Conservation (phyloP, 2,329 filamentous ascomycete species). For the Colletotrichum tamarilloi region DNA sequence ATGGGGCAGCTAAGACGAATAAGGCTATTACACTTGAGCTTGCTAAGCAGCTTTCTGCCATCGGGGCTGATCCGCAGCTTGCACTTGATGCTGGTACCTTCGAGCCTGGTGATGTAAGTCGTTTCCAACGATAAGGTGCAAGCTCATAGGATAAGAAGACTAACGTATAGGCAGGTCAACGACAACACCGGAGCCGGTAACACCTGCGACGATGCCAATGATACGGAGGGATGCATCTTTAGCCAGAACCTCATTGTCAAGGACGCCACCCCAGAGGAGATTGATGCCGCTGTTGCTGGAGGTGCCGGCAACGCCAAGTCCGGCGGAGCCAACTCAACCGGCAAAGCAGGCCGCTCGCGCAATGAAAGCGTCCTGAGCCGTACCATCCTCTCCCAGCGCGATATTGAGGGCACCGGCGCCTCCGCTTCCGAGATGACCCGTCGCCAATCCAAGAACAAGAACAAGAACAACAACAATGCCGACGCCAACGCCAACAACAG, state of each 20-base stretch:
- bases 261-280: slow-evolving; percentile 64
- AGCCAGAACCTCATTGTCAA: slow-evolving; percentile 62
- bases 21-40: slow-evolving; percentile 70
- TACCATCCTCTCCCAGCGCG: neutral
- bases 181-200: slow-evolving; percentile 42
- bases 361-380: neutral
- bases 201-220: slow-evolving; percentile 60
- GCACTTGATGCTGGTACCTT: slow-evolving; percentile 74
- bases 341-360: neutral
- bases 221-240: slow-evolving; percentile 66
- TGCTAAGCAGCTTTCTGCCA: slow-evolving; percentile 67
- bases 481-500: slow-evolving; percentile 7
- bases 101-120: slow-evolving; percentile 64
- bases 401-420: slow-evolving; percentile 27
- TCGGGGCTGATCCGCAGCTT: slow-evolving; percentile 71
- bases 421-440: slow-evolving; percentile 49
- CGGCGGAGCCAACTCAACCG: slow-evolving; percentile 1
- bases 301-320: neutral
- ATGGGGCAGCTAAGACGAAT: slow-evolving; percentile 66
- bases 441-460: slow-evolving; percentile 48
- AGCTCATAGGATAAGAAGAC: neutral
- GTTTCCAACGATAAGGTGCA: no score
- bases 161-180: neutral
- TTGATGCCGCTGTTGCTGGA: slow-evolving; percentile 58
- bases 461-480: slow-evolving; percentile 7